Base-by-base conservation (phyloP, 805 yeast genomes). In the Candida xiaguanensis region DNA sequence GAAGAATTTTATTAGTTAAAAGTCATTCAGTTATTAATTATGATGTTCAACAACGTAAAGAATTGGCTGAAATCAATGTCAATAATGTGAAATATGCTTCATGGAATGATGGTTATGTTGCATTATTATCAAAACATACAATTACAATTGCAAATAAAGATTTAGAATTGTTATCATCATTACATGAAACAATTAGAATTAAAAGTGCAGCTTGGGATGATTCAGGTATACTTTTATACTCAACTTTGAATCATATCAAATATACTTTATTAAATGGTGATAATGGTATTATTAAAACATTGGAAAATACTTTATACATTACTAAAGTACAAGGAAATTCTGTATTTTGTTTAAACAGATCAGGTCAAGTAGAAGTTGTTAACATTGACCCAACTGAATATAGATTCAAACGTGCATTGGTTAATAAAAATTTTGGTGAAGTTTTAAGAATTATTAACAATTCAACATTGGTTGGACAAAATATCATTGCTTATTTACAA, bases 171-270 rank as follows among this genome's bases (percentile, higher is more conserved):
- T 71, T 89, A 29, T 80, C 91, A 39, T 80, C 95, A 2, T 75
- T 89, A 78, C 97, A 89, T 59, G 99, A 93, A 70, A 91, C 98
- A 3, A 93, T 93, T 51, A 75, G 99, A 61, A 88, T 93, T 55
- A 93, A 93, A 70, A 82, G 95, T 67, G 97, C 96, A 34, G 87
- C 95, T 14, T 93, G 97, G 97, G 98, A 93, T 61, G 96, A 89
- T 51, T 71, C 85, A 35, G 91, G 91, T 38, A 95, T 95, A 23
- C 75, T 93, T 59, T 74, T 93, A 49, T 93, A 91, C 66, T 84
- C 97, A 15, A 93, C 99, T 6, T 74, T 93, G 61, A 91, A 91
- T 67, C 99, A 93, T 62, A 84, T 95, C 66, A 93, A 91, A 67
- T 93, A 91, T 65, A 83, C 91, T 34, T 71, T 93, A 56, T 72